Conservation (phyloP, 768 basidiomycete species). For the Lentinula guzmanii region DNA sequence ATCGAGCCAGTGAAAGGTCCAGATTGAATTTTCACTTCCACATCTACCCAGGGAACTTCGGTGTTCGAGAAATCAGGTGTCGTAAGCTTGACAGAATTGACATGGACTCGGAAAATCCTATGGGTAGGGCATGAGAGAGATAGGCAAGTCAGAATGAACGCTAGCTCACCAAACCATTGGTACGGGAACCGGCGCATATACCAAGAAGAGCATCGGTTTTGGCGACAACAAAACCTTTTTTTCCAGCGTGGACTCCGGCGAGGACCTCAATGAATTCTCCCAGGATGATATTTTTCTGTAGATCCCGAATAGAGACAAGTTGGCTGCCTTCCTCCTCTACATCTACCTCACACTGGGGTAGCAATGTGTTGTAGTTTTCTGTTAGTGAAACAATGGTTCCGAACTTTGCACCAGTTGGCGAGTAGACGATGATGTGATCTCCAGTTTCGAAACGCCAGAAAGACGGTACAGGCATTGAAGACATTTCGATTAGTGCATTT, state of each 20-base stretch:
- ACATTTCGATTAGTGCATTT: neutral
- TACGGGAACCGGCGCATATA: neutral
- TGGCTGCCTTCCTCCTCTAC: neutral
- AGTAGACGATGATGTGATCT: neutral
- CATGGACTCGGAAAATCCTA: neutral
- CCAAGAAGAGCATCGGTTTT: neutral
- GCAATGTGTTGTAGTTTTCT: neutral
- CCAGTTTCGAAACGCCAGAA: neutral
- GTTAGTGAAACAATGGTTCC: neutral
- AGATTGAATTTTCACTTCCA: neutral
- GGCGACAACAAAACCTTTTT: neutral
- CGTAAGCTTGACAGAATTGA: neutral
- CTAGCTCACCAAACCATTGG: no score
- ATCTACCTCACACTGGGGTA: neutral
- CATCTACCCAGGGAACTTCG: neutral
- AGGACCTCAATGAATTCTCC: neutral
- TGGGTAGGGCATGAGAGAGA: neutral
- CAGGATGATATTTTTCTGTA: neutral
- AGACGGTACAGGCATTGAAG: neutral
- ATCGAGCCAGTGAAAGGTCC: neutral
- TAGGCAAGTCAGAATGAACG: no score
- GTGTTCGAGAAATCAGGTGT: neutral
- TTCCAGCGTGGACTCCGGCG: neutral
- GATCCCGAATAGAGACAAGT: neutral
- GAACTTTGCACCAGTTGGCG: neutral